Conservation (phyloP, 1,284 basidiomycete genomes). For the Cryptococcus sp. region DNA sequence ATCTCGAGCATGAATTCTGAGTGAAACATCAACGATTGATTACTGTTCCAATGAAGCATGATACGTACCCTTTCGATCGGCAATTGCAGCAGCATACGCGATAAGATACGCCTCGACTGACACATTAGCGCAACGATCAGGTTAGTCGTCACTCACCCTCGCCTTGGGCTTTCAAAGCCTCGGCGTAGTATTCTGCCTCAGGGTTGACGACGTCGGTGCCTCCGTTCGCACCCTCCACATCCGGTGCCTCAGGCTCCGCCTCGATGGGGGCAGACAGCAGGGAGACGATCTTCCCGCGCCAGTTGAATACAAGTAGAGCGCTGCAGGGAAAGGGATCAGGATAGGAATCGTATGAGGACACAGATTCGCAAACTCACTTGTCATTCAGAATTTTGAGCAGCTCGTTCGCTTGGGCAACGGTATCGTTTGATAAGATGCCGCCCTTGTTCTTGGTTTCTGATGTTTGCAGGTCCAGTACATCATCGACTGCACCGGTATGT, state of each 20-base stretch:
- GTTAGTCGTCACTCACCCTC: constrained; percentile 26
- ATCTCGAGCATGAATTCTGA: constrained; percentile 48
- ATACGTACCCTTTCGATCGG: constrained; percentile 44
- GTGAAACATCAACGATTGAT: constrained; percentile 4
- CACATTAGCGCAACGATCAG: constrained; percentile 9
- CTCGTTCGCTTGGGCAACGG: constrained; percentile 29
- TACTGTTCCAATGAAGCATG: background rate
- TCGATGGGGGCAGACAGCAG: constrained; percentile 41
- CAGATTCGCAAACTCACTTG: constrained; percentile 31
- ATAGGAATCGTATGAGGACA: background rate
- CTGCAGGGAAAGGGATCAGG: constrained; percentile 14
- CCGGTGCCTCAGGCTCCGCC: constrained; percentile 16
- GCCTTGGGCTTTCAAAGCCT: constrained; percentile 48
- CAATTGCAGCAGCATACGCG: constrained; percentile 46
- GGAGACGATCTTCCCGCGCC: constrained; percentile 43
- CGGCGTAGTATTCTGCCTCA: constrained; percentile 49
- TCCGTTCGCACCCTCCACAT: constrained; percentile 9
- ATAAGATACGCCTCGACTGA: constrained; percentile 47
- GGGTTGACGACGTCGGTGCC: constrained; percentile 38
- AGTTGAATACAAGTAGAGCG: constrained; percentile 43
- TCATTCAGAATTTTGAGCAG: constrained; percentile 47
- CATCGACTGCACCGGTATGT: constrained; percentile 11
- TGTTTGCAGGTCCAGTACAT: constrained; percentile 32
- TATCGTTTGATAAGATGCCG: constrained; percentile 29
- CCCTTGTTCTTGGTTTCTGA: constrained; percentile 19